These are phyloP conservation scores for Salix arbutifolia DNA, from an alignment of 345 rosid genomes.

Conservation along the genomic window DNA sequence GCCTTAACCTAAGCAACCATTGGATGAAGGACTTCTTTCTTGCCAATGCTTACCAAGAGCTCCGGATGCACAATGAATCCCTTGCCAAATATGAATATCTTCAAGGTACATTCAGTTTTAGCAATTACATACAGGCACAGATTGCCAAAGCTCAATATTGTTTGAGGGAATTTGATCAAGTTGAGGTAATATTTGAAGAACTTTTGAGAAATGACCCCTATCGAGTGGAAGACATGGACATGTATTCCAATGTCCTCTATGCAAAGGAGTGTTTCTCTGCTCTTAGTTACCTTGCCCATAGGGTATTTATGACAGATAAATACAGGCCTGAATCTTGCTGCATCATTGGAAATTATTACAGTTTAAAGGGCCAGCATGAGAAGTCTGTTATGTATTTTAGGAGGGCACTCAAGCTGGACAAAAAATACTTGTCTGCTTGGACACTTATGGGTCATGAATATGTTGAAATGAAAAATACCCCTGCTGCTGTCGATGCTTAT, in stretches of 20 bases:
- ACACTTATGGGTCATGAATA: slow-evolving; percentile 97
- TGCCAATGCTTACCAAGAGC: slow-evolving; percentile 78
- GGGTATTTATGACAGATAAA: slow-evolving; percentile 78
- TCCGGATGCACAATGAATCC: slow-evolving; percentile 80
- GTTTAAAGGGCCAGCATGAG: slow-evolving; percentile 93
- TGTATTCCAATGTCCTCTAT: slow-evolving; percentile 91
- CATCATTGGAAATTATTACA: slow-evolving; percentile 93
- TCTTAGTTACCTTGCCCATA: slow-evolving; percentile 87
- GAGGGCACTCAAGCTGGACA: slow-evolving; percentile 94
- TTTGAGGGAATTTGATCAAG: slow-evolving; percentile 89
- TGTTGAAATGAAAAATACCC: slow-evolving; percentile 93
- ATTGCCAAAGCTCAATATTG: slow-evolving; percentile 89
- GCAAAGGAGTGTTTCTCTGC: slow-evolving; percentile 90
- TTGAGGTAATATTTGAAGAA: slow-evolving; percentile 89
- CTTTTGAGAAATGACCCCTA: slow-evolving; percentile 79
- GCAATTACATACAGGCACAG: slow-evolving; percentile 91
- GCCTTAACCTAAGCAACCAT: slow-evolving; percentile 71
- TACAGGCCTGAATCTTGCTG: slow-evolving; percentile 97
- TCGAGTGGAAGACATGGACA: slow-evolving; percentile 93
- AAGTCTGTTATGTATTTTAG: slow-evolving; percentile 86
- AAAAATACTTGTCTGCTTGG: slow-evolving; percentile 90
- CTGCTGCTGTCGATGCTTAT: slow-evolving; percentile 96
- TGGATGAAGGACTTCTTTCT: slow-evolving; percentile 99
- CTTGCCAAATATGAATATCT: slow-evolving; percentile 66
- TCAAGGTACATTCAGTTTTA: slow-evolving; percentile 67